phyloP scores from a whole-genome alignment of 495 filamentous ascomycete genomes.

The Hyaloscypha variabilis region DNA sequence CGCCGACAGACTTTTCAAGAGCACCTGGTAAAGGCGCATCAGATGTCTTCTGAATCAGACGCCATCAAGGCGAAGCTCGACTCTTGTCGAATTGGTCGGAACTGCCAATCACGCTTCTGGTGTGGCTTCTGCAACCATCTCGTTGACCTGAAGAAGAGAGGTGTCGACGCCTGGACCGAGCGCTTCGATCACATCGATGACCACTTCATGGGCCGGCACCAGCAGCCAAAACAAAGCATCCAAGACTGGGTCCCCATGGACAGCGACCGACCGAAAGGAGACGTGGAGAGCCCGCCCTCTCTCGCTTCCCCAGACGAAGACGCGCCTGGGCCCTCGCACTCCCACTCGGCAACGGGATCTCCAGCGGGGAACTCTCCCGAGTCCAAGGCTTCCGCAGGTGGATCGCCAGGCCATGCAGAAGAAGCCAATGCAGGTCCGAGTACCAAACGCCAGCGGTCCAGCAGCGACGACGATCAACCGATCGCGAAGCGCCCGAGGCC shows the following conservation, averaged over 20 bases:
- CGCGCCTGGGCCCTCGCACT: neutral
- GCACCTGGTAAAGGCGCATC: slow-evolving; percentile 61
- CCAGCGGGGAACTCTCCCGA: slow-evolving; percentile 10
- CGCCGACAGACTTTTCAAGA: slow-evolving; percentile 60
- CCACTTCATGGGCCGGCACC: slow-evolving; percentile 61
- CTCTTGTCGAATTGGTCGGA: slow-evolving; percentile 66
- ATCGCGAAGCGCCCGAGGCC: neutral
- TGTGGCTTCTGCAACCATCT: slow-evolving; percentile 80
- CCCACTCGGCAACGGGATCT: neutral
- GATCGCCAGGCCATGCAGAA: slow-evolving; percentile 14
- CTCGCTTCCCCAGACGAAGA: neutral
- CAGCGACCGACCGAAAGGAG: slow-evolving; percentile 24
- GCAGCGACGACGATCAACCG: slow-evolving; percentile 4
- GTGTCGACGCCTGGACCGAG: slow-evolving; percentile 67
- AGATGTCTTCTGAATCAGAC: slow-evolving; percentile 41
- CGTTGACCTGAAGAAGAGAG: slow-evolving; percentile 56
- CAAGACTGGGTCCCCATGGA: slow-evolving; percentile 29
- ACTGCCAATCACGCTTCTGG: slow-evolving; percentile 76
- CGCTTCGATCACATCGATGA: slow-evolving; percentile 87
- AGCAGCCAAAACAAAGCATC: slow-evolving; percentile 24
- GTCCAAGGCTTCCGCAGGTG: slow-evolving; percentile 1
- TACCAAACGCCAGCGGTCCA: neutral
- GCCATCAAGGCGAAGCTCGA: slow-evolving; percentile 42
- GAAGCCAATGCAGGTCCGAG: slow-evolving; percentile 1
- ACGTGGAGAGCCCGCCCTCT: neutral